Conservation (phyloP, 75 land plant genomes). For the Pinus tabuliformis region DNA sequence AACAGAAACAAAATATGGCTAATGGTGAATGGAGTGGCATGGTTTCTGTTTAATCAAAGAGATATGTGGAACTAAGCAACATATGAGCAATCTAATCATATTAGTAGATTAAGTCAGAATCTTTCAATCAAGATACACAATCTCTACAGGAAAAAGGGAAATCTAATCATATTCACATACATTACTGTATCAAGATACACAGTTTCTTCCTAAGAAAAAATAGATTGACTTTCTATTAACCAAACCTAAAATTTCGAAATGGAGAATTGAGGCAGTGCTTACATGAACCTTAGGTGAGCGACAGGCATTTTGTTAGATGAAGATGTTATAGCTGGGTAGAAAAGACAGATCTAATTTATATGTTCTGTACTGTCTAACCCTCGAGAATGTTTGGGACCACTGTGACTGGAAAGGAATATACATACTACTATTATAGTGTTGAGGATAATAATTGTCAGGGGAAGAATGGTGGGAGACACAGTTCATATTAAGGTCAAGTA, state of each 20-base stretch:
- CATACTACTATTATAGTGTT: too few relatives aligned
- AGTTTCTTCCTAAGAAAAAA: too few relatives aligned
- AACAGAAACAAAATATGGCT: not conserved
- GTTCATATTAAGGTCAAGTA: not conserved
- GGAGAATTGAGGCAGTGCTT: too few relatives aligned
- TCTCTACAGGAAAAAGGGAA: too few relatives aligned
- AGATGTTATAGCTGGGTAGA: not conserved
- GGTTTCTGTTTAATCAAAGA: not conserved
- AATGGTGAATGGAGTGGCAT: too few relatives aligned
- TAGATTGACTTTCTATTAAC: too few relatives aligned
- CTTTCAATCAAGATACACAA: too few relatives aligned
- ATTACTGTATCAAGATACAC: not conserved
- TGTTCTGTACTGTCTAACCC: not conserved
- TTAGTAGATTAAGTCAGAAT: not conserved
- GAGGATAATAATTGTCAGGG: not conserved
- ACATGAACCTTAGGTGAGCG: too few relatives aligned
- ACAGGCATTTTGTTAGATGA: not conserved
- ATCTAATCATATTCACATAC: too few relatives aligned
- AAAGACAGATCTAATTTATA: not conserved
- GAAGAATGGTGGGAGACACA: not conserved
- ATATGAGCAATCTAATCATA: not conserved
- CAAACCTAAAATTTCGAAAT: too few relatives aligned
- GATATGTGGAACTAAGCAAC: not conserved
- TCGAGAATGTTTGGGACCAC: too few relatives aligned
- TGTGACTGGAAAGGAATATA: not conserved